Percentiles rank a stretch among this genome's conserved stretches.
phyloP scores from a whole-genome alignment of 768 basidiomycete species.

The Boletus speciosus region DNA sequence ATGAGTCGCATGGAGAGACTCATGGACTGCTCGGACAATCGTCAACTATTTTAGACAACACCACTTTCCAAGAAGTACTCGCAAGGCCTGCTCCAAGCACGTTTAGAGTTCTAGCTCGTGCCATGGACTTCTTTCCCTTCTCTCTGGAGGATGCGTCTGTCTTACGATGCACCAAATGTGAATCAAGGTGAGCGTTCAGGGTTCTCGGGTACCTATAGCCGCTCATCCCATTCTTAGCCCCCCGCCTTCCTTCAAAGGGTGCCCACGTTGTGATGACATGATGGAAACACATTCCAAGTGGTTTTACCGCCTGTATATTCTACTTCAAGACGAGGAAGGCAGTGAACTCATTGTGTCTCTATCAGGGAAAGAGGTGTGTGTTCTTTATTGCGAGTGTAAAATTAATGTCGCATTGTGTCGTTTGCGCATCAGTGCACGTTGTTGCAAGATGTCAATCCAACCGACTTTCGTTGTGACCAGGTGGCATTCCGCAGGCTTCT shows the following conservation, averaged over 20 bases:
- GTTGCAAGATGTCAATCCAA: slow-evolving; percentile 43
- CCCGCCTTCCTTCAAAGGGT: slow-evolving; percentile 39
- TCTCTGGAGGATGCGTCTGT: slow-evolving; percentile 45
- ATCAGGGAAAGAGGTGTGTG: slow-evolving; percentile 44
- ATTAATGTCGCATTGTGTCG: neutral
- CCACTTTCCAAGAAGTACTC: slow-evolving; percentile 39
- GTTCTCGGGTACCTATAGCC: neutral
- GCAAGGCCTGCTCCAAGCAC: slow-evolving; percentile 31
- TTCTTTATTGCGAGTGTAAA: neutral
- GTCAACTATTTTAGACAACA: neutral
- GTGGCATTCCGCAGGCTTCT: slow-evolving; percentile 37
- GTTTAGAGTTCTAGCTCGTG: slow-evolving; percentile 46
- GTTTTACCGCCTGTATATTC: slow-evolving; percentile 47
- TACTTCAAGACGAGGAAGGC: slow-evolving; percentile 49
- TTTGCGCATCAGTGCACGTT: slow-evolving; percentile 37
- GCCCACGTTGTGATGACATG: slow-evolving; percentile 51
- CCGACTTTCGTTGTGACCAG: slow-evolving; percentile 41
- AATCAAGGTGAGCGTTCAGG: slow-evolving; percentile 39
- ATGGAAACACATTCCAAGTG: slow-evolving; percentile 48
- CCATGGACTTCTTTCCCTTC: slow-evolving; percentile 55
- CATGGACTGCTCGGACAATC: neutral
- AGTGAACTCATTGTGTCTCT: slow-evolving; percentile 43
- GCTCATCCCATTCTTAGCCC: slow-evolving; percentile 36
- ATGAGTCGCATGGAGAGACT: slow-evolving; percentile 1
- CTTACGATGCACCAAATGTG: slow-evolving; percentile 52